Evolutionary conservation across 108 stramenopile species (phyloP).

Genomic region (Schizochytrium sp.): DNA sequence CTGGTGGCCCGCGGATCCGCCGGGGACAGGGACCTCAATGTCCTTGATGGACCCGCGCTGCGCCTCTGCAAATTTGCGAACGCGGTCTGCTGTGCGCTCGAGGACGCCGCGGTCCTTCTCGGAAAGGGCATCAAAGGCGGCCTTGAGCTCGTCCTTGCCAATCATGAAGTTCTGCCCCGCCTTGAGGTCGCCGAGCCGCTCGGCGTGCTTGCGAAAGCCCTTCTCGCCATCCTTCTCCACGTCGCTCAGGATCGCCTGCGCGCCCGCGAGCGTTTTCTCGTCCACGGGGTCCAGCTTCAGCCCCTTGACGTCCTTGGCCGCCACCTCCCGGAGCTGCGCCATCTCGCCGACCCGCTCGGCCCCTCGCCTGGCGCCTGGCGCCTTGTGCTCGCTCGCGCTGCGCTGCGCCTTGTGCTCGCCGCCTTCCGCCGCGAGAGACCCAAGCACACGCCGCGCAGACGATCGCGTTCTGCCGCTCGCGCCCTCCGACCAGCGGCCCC

Average conservation of each 20-base stretch:
- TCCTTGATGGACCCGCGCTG: conserved; percentile 74
- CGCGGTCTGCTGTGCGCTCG: conserved; percentile 63
- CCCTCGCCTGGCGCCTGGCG: too few relatives aligned
- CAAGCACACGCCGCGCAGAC: too few relatives aligned
- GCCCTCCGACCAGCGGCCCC: too few relatives aligned
- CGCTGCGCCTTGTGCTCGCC: too few relatives aligned
- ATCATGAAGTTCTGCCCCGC: conserved; percentile 17
- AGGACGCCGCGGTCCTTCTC: conserved; percentile 56
- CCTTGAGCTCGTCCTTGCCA: conserved; percentile 28
- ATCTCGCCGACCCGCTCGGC: neutral
- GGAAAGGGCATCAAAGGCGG: conserved; percentile 33
- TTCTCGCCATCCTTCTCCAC: conserved; percentile 21
- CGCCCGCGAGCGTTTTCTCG: neutral
- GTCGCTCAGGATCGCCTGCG: neutral
- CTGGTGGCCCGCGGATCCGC: conserved; percentile 87
- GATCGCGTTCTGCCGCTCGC: too few relatives aligned
- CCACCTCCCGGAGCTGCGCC: neutral
- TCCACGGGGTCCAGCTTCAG: conserved; percentile 5
- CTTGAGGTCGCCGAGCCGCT: conserved; percentile 39
- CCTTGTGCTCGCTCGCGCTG: too few relatives aligned
- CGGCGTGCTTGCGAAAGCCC: conserved; percentile 32
- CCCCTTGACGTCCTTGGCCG: neutral
- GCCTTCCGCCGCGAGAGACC: too few relatives aligned
- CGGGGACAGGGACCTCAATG: conserved; percentile 80
- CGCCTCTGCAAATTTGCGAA: conserved; percentile 75